A percentile compares a stretch with the other conserved stretches of the same genome.
phyloP scores from a whole-genome alignment of 2,329 filamentous ascomycete genomes.

The Xylariomycetidae sp. region DNA sequence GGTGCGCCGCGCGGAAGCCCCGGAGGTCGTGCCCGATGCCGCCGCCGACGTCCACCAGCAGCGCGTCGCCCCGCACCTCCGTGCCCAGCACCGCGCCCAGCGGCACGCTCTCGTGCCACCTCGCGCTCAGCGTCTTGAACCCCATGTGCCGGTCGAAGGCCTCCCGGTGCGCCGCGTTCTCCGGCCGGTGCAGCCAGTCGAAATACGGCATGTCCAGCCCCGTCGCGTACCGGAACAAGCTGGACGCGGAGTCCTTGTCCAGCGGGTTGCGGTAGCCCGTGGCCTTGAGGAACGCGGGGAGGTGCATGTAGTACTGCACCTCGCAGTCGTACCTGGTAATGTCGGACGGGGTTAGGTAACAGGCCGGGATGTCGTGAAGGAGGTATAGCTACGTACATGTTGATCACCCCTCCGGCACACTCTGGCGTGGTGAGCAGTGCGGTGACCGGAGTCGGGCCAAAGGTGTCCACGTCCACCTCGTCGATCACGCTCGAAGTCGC shows the following conservation, averaged over 20 bases:
- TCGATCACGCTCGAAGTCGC: conserved; percentile 1
- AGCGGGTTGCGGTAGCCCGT: background rate
- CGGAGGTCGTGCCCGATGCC: conserved; percentile 1
- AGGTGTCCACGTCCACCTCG: conserved; percentile 1
- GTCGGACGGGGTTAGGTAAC: background rate
- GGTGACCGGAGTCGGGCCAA: background rate
- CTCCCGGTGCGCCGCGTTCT: background rate
- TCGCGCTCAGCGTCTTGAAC: conserved; percentile 2
- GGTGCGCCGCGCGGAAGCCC: conserved; percentile 1
- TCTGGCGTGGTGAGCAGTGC: conserved; percentile 1
- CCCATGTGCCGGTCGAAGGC: conserved; percentile 1
- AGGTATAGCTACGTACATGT: background rate
- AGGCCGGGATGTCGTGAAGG: background rate
- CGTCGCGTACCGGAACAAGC: background rate
- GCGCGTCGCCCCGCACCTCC: background rate
- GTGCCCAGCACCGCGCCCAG: background rate
- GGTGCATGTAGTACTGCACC: background rate
- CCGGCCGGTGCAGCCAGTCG: background rate
- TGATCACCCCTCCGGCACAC: background rate
- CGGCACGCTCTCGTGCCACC: conserved; percentile 1
- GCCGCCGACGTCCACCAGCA: conserved; percentile 1
- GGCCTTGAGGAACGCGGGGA: background rate
- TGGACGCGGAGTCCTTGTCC: conserved; percentile 1
- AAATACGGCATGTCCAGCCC: background rate
- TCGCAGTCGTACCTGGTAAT: background rate